A percentile compares a stretch with the other conserved stretches of the same genome.
phyloP scores from a whole-genome alignment of 1,139 yeast genomes.

The Groenewaldozyma auringiensis region DNA sequence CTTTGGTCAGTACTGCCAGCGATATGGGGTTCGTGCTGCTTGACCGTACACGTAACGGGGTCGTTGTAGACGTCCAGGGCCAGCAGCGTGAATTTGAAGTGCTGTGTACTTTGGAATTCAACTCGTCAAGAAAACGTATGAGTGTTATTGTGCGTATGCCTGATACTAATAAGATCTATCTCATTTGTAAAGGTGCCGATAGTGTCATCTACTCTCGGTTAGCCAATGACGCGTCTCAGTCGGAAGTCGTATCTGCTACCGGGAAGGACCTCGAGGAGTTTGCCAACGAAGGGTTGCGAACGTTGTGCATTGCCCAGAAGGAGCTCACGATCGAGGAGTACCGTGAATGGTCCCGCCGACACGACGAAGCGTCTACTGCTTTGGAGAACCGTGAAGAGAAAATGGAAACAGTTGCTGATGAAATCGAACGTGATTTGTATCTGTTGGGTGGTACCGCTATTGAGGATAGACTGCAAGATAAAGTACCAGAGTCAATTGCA shows the following conservation, averaged over 20 bases:
- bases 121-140: constrained; percentile 94
- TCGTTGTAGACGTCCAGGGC: constrained; percentile 70
- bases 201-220: constrained; percentile 72
- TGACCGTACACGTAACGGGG: constrained; percentile 63
- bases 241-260: constrained; percentile 48
- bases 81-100: constrained; percentile 57
- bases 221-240: constrained; percentile 15
- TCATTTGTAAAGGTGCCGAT: constrained; percentile 92
- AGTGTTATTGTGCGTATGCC: constrained; percentile 69
- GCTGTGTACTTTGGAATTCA: constrained; percentile 69
- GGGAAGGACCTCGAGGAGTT: constrained; percentile 79
- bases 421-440: constrained; percentile 61
- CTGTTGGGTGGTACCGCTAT: constrained; percentile 93
- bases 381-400: constrained; percentile 67
- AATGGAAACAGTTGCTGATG: constrained; percentile 68
- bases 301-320: constrained; percentile 81
- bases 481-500: constrained; percentile 89
- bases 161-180: constrained; percentile 43
- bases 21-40: constrained; percentile 81
- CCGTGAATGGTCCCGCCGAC: constrained; percentile 57
- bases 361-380: constrained; percentile 64
- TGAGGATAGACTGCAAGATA: constrained; percentile 88
- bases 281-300: constrained; percentile 93
- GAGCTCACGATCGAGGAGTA: constrained; percentile 58
- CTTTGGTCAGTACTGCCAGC: constrained; percentile 84